phyloP scores from a whole-genome alignment of 2,329 filamentous ascomycete species.

The Colletotrichum navitas region DNA sequence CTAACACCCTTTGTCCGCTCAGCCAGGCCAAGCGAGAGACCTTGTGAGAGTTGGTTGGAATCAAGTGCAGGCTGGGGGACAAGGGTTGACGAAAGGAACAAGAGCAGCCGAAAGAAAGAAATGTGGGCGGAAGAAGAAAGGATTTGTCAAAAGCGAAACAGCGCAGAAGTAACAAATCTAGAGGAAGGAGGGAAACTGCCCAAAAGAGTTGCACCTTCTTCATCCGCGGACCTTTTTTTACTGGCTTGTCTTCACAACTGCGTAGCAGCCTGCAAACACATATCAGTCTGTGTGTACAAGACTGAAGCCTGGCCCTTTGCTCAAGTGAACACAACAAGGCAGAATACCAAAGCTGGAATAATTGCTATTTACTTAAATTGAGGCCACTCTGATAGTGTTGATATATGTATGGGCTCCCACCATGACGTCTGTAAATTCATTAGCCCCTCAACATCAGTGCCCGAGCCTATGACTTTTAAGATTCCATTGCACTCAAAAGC shows the following conservation, averaged over 20 bases:
- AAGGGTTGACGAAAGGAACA: background rate
- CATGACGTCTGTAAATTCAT: background rate
- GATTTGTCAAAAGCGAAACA: background rate
- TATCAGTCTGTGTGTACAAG: background rate
- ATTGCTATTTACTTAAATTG: background rate
- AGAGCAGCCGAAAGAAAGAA: background rate
- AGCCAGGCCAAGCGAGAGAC: background rate
- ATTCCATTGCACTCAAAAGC: background rate
- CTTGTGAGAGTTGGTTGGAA: background rate
- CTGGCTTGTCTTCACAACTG: background rate
- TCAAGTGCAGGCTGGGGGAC: background rate
- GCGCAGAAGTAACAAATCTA: background rate
- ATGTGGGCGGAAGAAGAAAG: background rate
- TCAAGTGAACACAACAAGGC: background rate
- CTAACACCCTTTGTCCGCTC: background rate
- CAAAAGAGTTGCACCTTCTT: background rate
- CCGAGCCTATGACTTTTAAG: background rate
- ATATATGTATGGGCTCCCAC: background rate
- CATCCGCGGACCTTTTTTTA: background rate
- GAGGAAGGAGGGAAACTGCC: background rate
- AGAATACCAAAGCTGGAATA: no score
- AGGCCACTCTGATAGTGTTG: no score
- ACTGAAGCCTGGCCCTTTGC: background rate
- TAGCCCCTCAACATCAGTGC: background rate
- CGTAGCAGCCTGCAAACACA: background rate